These are phyloP conservation scores for Pythium phragmiticola DNA, from an alignment of 352 stramenopile species.

Conservation along the genomic window DNA sequence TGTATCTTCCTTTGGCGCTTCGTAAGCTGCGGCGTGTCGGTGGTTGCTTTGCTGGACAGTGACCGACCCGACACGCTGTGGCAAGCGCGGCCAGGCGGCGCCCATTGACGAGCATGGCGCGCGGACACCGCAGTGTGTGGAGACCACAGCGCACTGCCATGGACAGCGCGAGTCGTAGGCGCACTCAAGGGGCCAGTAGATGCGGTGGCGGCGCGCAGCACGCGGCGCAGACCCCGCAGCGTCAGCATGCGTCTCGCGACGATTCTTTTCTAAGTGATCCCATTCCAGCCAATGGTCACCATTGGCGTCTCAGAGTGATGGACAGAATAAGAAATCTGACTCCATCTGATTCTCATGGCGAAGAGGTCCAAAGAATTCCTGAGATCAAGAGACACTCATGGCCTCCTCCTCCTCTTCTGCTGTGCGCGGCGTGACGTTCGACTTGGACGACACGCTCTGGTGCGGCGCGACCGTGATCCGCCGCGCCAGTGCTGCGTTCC, in stretches of 20 bases:
- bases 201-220: not conserved
- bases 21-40: not conserved
- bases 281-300: slow-evolving; percentile 17
- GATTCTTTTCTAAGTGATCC: not conserved
- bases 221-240: slow-evolving; percentile 15
- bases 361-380: no score
- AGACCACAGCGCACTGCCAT: not conserved
- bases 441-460: no score
- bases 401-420: no score
- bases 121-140: not conserved
- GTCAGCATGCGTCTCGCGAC: slow-evolving; percentile 7
- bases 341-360: no score
- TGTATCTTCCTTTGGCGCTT: slow-evolving; percentile 9
- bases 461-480: no score
- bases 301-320: no score
- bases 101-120: not conserved
- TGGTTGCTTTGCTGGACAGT: not conserved
- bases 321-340: no score
- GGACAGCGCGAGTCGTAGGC: not conserved
- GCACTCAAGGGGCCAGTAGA: not conserved
- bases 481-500: no score
- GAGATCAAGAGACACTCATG: no score
- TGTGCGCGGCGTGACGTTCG: no score
- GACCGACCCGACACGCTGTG: no score
- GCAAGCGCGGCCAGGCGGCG: not conserved